These are phyloP conservation scores for Stentor roeselii DNA, from an alignment of 73 alveolate species.

Conservation along the genomic window DNA sequence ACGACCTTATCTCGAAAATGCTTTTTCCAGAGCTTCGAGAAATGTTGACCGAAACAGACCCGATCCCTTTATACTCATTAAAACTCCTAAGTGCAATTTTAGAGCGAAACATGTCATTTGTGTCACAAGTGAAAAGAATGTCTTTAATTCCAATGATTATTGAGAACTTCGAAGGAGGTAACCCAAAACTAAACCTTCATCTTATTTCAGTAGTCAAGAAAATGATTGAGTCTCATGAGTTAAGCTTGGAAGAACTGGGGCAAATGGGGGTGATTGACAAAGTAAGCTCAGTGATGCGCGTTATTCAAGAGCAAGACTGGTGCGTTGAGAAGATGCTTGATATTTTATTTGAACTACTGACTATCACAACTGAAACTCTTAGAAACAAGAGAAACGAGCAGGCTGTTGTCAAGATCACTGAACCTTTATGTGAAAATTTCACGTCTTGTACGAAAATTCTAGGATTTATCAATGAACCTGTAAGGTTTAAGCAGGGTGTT, in stretches of 20 bases:
- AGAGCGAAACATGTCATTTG: neutral
- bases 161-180: neutral
- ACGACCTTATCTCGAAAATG: conserved; percentile 51
- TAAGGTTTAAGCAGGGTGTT: conserved; percentile 11
- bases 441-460: neutral
- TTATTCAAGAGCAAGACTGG: conserved; percentile 14
- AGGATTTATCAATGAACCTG: conserved; percentile 7
- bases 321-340: conserved; percentile 16
- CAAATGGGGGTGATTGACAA: neutral
- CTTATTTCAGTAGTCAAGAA: neutral
- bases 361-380: neutral
- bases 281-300: conserved; percentile 8
- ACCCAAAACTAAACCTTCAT: conserved; percentile 4
- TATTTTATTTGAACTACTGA: conserved; percentile 7
- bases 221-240: neutral
- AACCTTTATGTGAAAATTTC: conserved; percentile 8
- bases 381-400: neutral
- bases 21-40: conserved; percentile 48
- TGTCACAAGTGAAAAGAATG: neutral
- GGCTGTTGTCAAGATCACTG: conserved; percentile 7
- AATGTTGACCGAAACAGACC: conserved; percentile 30
- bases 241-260: neutral
- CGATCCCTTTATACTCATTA: conserved; percentile 37
- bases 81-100: conserved; percentile 28
- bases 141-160: neutral